Base-by-base conservation (phyloP, 371 early-diverging fungal species). In the Mucor racemosus region DNA sequence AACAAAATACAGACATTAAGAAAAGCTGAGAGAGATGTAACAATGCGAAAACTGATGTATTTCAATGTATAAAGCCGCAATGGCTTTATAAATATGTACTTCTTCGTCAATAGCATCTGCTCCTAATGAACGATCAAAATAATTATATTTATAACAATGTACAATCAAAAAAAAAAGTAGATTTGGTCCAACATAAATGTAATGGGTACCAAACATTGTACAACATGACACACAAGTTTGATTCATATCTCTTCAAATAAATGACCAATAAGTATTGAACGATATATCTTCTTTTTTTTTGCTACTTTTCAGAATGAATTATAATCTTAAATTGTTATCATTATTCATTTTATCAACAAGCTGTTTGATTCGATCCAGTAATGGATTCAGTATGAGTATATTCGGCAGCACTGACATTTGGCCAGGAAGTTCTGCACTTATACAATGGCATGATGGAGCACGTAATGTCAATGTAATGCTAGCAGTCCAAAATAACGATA, bases 391-490 rank as follows among this genome's bases (percentile, higher is more conserved):
- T 6, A 50, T 50, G 50, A 8, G 9, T n/a, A 50, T 50, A 8
- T 11, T 50, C 0, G 26, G 50, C 26, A 50, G 11, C 19, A 21
- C 50, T 21, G 26, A 50, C 50, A 26, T 21, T 11, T 50, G 50
- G 50, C 50, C 21, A 21, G 50, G 50, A 7, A 50, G 50, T 26
- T 8, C 11, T 26, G 7, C 26, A 11, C 11, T 50, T 5, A 26
- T 50, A 4, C 7, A 50, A 21, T 50, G 50, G 50, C 21, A 50
- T 1, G 26, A 50, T 21, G 50, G 50, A 4, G 50, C 50, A 19
- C 26, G 50, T 4, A 50, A 50, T 50, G 50, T 50, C 10, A 50
- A 50, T 50, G 50, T 50, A 11, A 50, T 50, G 50, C 26, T 50
- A 3, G 50, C 50, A 21, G 50, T 50, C 4, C 50, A 50, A 50